phyloP scores from a whole-genome alignment of 768 basidiomycete genomes.

The Leucocoprinus birnbaumii region DNA sequence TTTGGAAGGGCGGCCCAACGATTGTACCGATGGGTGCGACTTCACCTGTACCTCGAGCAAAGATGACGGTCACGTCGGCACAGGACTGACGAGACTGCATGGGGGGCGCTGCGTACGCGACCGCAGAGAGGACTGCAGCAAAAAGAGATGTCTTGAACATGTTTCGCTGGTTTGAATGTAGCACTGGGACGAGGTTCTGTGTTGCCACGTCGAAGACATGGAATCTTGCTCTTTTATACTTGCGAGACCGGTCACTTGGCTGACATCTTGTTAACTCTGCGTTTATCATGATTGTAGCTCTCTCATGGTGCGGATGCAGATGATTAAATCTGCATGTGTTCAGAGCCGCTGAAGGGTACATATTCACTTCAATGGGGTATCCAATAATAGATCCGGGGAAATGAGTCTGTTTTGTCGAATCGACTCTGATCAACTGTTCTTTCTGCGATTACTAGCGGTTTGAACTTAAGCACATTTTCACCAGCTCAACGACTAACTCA shows the following conservation, averaged over 20 bases:
- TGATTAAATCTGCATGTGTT: neutral
- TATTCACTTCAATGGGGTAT: neutral
- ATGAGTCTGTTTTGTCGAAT: neutral
- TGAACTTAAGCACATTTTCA: no score
- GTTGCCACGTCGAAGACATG: neutral
- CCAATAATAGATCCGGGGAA: neutral
- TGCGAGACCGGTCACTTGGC: no score
- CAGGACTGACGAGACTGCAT: constrained; percentile 20
- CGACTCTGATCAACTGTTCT: neutral
- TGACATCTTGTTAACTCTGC: no score
- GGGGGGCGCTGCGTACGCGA: constrained; percentile 17
- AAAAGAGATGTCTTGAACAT: constrained; percentile 18
- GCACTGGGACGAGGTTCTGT: neutral
- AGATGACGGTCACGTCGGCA: constrained; percentile 31
- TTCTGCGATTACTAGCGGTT: no score
- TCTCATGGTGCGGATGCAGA: constrained; percentile 7
- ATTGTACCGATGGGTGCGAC: constrained; percentile 28
- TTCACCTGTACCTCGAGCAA: constrained; percentile 36
- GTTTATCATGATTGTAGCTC: neutral
- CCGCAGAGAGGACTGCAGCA: constrained; percentile 17
- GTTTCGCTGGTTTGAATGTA: neutral
- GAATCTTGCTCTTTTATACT: neutral
- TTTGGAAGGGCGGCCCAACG: constrained; percentile 34
- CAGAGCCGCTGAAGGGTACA: neutral
- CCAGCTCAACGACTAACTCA: no score